A percentile compares a stretch with the other conserved stretches of the same genome.
Evolutionary conservation across 1,284 basidiomycete genomes (phyloP).

Genomic region (Omphalotus olearius): DNA sequence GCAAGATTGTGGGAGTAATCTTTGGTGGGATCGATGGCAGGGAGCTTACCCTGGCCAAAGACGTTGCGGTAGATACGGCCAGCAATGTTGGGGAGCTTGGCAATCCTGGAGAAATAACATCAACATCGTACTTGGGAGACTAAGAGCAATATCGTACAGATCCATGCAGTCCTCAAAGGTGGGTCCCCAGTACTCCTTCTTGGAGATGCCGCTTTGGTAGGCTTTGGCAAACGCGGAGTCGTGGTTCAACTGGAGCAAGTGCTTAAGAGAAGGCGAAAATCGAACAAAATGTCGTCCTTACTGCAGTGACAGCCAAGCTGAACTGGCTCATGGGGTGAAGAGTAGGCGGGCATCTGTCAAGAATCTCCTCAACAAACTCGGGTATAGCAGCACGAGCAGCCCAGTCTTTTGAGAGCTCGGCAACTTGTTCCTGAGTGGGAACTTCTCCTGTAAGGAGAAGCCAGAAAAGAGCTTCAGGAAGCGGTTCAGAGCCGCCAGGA

Average conservation of each 20-base stretch:
- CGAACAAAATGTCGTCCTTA: constrained; percentile 35
- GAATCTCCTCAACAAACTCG: constrained; percentile 88
- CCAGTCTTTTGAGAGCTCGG: constrained; percentile 86
- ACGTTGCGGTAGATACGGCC: constrained; percentile 97
- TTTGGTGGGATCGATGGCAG: constrained; percentile 82
- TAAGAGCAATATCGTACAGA: constrained; percentile 47
- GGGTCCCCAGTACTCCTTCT: constrained; percentile 97
- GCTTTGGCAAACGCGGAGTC: constrained; percentile 97
- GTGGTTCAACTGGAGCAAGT: constrained; percentile 76
- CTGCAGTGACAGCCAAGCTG: constrained; percentile 89
- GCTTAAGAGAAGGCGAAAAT: constrained; percentile 8
- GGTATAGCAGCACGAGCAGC: constrained; percentile 87
- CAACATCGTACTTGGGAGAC: neutral
- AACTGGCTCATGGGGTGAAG: constrained; percentile 98
- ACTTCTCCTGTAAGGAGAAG: constrained; percentile 91
- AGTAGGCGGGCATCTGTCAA: constrained; percentile 90
- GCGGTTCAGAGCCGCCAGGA: constrained; percentile 84
- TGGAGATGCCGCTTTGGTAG: constrained; percentile 89
- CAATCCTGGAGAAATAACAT: constrained; percentile 54
- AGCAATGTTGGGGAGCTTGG: constrained; percentile 96
- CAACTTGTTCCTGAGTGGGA: constrained; percentile 85
- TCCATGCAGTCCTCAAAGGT: constrained; percentile 98
- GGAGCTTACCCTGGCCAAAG: constrained; percentile 86
- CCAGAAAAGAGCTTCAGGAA: constrained; percentile 96
- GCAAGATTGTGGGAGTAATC: constrained; percentile 96